phyloP scores from a whole-genome alignment of 1,284 basidiomycete genomes.

The Apiotrichum siamense region DNA sequence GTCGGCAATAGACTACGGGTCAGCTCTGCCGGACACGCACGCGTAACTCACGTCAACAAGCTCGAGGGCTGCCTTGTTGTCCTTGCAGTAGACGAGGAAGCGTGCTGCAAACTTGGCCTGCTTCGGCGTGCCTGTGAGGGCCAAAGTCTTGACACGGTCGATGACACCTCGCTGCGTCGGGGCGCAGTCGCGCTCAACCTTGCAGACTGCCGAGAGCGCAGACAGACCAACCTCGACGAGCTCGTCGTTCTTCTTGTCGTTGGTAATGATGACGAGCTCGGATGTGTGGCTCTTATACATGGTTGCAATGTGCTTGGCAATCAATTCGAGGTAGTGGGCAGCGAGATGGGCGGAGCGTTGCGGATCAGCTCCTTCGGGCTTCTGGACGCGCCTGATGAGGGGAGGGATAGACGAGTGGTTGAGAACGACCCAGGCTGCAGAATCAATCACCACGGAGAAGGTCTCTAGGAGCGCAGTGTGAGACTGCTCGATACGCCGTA shows the following conservation, averaged over 20 bases:
- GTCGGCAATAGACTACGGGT: conserved; percentile 45
- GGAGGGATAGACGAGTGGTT: conserved; percentile 81
- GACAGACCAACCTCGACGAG: conserved; percentile 67
- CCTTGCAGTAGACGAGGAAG: conserved; percentile 59
- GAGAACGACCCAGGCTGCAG: conserved; percentile 65
- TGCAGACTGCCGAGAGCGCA: conserved; percentile 63
- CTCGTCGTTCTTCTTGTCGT: conserved; percentile 57
- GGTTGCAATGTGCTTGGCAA: conserved; percentile 72
- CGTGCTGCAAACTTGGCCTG: conserved; percentile 86
- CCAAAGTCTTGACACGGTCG: conserved; percentile 62
- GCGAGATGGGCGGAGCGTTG: conserved; percentile 25
- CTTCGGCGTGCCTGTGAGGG: conserved; percentile 57
- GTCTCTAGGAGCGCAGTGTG: conserved; percentile 61
- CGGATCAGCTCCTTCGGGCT: conserved; percentile 8
- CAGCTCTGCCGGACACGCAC: not conserved
- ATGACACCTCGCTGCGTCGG: conserved; percentile 60
- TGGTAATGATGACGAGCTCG: conserved; percentile 65
- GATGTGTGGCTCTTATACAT: conserved; percentile 68
- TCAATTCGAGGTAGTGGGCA: conserved; percentile 48
- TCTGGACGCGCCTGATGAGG: conserved; percentile 59
- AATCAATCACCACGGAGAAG: conserved; percentile 66
- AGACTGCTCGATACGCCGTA: conserved; percentile 66
- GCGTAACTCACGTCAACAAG: conserved; percentile 59
- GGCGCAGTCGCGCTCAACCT: conserved; percentile 55
- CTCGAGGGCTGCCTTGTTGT: conserved; percentile 54